Evolutionary conservation across 2,329 filamentous ascomycete species (phyloP).

Genomic region (Phialocephala sp.): DNA sequence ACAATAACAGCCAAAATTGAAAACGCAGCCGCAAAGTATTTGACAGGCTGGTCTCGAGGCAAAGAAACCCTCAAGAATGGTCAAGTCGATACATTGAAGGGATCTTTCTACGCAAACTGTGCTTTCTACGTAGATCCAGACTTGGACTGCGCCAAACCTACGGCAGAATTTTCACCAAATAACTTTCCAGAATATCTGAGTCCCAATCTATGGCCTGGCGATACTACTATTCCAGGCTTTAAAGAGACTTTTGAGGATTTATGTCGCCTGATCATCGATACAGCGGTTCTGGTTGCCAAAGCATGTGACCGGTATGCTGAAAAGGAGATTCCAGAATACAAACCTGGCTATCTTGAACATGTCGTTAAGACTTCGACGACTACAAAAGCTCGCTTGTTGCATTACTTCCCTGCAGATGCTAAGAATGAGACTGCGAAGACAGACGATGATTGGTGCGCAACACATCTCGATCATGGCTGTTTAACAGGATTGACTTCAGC

Average conservation of each 20-base stretch:
- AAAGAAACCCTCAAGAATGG: conserved; percentile 83
- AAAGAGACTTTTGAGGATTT: conserved; percentile 73
- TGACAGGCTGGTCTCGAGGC: conserved; percentile 79
- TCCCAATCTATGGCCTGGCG: conserved; percentile 85
- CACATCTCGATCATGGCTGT: conserved; percentile 89
- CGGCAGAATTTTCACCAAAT: conserved; percentile 58
- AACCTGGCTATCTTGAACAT: conserved; percentile 78
- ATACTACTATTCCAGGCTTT: conserved; percentile 76
- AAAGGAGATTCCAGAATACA: conserved; percentile 78
- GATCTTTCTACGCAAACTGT: conserved; percentile 84
- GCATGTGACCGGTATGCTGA: conserved; percentile 88
- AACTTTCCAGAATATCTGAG: conserved; percentile 88
- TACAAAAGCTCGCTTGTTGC: conserved; percentile 88
- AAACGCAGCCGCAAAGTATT: conserved; percentile 65
- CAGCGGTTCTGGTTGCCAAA: conserved; percentile 84
- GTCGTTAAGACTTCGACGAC: conserved; percentile 86
- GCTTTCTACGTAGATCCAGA: conserved; percentile 73
- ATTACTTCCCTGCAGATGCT: conserved; percentile 79
- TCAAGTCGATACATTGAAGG: conserved; percentile 79
- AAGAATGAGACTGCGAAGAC: conserved; percentile 47
- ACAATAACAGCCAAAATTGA: conserved; percentile 57
- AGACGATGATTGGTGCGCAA: conserved; percentile 94
- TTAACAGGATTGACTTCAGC: conserved; percentile 92
- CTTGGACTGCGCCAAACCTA: conserved; percentile 67
- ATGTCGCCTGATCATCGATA: conserved; percentile 86